Evolutionary conservation across 2,329 filamentous ascomycete species (phyloP).

Genomic region (Sphaerostilbella broomeana): DNA sequence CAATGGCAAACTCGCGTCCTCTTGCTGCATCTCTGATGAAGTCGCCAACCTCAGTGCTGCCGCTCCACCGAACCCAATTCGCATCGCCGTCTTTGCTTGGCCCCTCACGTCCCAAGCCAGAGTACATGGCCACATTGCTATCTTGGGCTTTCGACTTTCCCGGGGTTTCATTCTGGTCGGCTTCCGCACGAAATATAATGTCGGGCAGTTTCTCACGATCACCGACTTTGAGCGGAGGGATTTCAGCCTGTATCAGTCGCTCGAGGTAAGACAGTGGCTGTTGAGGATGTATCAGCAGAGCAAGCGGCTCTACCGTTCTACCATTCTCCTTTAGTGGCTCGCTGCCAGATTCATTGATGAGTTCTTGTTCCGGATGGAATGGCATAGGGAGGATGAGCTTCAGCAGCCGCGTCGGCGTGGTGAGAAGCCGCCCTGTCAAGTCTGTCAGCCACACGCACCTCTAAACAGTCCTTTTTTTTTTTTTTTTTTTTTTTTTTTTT

Average conservation of each 20-base stretch:
- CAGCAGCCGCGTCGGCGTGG: conserved; percentile 71
- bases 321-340: conserved; percentile 26
- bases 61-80: conserved; percentile 77
- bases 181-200: conserved; percentile 75
- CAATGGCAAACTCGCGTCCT: conserved; percentile 76
- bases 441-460: too few relatives aligned
- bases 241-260: conserved; percentile 78
- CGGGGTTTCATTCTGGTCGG: conserved; percentile 49
- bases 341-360: conserved; percentile 36
- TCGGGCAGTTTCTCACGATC: conserved; percentile 63
- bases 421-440: conserved; percentile 61
- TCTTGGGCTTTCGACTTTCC: conserved; percentile 27
- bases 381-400: conserved; percentile 73
- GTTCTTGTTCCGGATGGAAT: conserved; percentile 32
- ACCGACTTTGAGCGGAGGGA: conserved; percentile 62
- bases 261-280: conserved; percentile 89
- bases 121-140: conserved; percentile 59
- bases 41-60: conserved; percentile 84
- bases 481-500: neutral
- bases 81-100: conserved; percentile 36
- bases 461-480: accelerated
- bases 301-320: conserved; percentile 65
- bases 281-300: conserved; percentile 79
- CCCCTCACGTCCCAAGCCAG: conserved; percentile 59
- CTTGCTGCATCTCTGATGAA: conserved; percentile 87